These are phyloP conservation scores for Diaporthe eres DNA, from an alignment of 2,329 filamentous ascomycete species.

Conservation along the genomic window DNA sequence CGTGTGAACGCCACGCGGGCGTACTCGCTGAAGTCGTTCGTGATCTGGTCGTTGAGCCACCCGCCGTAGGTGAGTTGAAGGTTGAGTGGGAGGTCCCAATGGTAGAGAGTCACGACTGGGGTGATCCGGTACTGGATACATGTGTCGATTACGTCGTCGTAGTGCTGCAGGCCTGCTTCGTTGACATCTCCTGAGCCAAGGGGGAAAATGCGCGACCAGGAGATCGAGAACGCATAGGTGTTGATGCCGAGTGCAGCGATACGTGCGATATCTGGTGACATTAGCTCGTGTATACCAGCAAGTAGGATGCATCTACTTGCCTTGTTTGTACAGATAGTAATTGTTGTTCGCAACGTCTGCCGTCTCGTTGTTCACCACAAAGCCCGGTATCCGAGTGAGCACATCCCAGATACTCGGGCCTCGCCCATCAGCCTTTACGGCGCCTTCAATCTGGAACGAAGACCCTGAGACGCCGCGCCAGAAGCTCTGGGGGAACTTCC, in stretches of 20 bases:
- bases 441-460: constrained; percentile 22
- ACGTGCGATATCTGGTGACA: constrained; percentile 8
- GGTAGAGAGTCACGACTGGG: constrained; percentile 14
- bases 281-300: background rate
- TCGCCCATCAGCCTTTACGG: constrained; percentile 27
- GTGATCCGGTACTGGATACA: constrained; percentile 27
- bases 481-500: constrained; percentile 26
- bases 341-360: constrained; percentile 27
- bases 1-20: constrained; percentile 13
- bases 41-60: constrained; percentile 33
- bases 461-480: constrained; percentile 22
- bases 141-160: constrained; percentile 33
- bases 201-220: constrained; percentile 33
- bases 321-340: constrained; percentile 33
- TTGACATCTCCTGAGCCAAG: constrained; percentile 14
- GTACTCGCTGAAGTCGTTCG: constrained; percentile 32
- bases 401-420: constrained; percentile 33
- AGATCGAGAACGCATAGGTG: constrained; percentile 31
- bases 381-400: constrained; percentile 17
- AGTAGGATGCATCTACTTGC: background rate
- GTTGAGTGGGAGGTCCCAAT: constrained; percentile 34
- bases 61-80: constrained; percentile 30
- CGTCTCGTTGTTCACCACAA: constrained; percentile 12
- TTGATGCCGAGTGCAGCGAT: constrained; percentile 34
- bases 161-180: constrained; percentile 20